These are phyloP conservation scores for Apiotrichum laibachii DNA, from an alignment of 1,284 basidiomycete species.

Conservation along the genomic window DNA sequence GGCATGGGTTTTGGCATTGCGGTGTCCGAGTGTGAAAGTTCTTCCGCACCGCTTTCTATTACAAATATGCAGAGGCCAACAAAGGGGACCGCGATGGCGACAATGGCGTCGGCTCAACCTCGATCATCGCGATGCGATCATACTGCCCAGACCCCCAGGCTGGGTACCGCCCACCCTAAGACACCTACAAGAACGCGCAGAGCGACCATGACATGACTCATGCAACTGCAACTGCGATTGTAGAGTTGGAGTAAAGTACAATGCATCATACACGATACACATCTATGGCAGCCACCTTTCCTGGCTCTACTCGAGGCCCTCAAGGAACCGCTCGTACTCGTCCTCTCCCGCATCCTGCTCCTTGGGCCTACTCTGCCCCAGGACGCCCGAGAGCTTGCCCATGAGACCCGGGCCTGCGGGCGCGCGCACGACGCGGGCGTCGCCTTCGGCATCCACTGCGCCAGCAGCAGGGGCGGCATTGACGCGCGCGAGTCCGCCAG, in stretches of 20 bases:
- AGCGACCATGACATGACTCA: not conserved
- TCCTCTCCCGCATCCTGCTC: conserved; percentile 15
- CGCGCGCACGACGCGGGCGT: conserved; percentile 24
- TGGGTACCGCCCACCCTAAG: too few species aligned
- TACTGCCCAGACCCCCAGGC: too few species aligned
- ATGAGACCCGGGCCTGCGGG: conserved; percentile 35
- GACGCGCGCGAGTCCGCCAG: conserved; percentile 22
- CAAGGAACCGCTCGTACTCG: conserved; percentile 21
- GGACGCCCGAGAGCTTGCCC: conserved; percentile 44
- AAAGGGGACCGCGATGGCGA: too few species aligned
- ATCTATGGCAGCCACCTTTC: not conserved
- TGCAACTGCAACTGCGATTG: too few species aligned
- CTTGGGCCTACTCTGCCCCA: conserved; percentile 26
- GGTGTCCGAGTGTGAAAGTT: too few species aligned
- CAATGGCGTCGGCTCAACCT: too few species aligned
- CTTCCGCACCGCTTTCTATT: too few species aligned
- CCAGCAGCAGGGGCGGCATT: conserved; percentile 46
- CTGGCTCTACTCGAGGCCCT: conserved; percentile 11
- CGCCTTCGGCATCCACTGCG: conserved; percentile 40
- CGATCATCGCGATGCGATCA: too few species aligned
- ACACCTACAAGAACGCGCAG: too few species aligned
- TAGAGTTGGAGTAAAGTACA: too few species aligned
- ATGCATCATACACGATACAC: not conserved
- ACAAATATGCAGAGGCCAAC: too few species aligned
- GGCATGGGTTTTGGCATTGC: too few species aligned